These are phyloP conservation scores for Amanita muscaria DNA, from an alignment of 768 basidiomycete genomes.

Conservation along the genomic window DNA sequence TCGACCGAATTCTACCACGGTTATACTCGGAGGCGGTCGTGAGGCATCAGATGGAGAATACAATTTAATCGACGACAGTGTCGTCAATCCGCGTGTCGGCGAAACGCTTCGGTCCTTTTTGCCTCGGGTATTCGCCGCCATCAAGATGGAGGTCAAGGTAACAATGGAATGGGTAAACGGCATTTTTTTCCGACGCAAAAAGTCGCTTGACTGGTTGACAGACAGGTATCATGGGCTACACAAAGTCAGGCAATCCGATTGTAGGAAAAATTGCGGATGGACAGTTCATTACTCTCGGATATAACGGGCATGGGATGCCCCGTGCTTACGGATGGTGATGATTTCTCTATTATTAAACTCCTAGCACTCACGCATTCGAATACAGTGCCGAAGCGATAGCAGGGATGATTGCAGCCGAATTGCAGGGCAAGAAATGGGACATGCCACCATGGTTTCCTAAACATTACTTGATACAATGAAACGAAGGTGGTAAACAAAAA, in stretches of 20 bases:
- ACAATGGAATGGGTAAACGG: conserved; percentile 77
- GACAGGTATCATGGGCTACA: conserved; percentile 83
- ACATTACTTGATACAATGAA: conserved; percentile 30
- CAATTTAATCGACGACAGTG: conserved; percentile 50
- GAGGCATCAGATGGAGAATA: conserved; percentile 38
- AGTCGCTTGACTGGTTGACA: conserved; percentile 17
- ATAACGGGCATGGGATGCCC: conserved; percentile 76
- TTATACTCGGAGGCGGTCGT: conserved; percentile 70
- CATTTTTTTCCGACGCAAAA: neutral
- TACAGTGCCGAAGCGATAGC: conserved; percentile 54
- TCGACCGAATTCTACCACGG: conserved; percentile 44
- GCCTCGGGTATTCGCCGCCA: conserved; percentile 45
- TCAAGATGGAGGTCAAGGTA: conserved; percentile 38
- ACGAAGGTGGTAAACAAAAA: too few relatives aligned
- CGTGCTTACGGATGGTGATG: conserved; percentile 62
- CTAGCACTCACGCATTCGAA: conserved; percentile 1
- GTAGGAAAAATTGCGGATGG: conserved; percentile 46
- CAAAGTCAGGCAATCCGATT: conserved; percentile 52
- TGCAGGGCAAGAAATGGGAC: conserved; percentile 36
- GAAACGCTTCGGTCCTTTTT: conserved; percentile 48
- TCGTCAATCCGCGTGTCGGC: conserved; percentile 38
- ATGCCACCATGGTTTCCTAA: conserved; percentile 57
- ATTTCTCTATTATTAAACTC: neutral
- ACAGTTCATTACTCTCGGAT: conserved; percentile 69
- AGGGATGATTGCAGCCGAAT: conserved; percentile 46